Evolutionary conservation across 352 stramenopile species (phyloP).

Genomic region (Peronospora belbahrii): DNA sequence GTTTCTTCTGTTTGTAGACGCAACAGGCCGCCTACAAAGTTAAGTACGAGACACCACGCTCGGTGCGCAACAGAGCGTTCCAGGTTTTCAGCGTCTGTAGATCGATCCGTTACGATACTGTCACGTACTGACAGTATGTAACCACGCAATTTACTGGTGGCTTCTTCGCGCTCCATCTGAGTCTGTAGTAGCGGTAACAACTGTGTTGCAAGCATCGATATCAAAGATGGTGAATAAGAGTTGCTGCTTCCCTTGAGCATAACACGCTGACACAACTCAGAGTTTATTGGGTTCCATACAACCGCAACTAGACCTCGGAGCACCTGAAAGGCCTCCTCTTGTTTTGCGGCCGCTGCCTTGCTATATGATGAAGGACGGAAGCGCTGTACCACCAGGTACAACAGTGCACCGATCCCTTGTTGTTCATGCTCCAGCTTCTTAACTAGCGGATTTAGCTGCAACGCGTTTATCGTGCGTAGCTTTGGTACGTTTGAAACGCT

Average conservation of each 20-base stretch:
- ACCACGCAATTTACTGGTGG: constrained; percentile 21
- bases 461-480: constrained; percentile 27
- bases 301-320: constrained; percentile 39
- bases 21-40: constrained; percentile 36
- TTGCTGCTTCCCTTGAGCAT: constrained; percentile 21
- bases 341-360: constrained; percentile 19
- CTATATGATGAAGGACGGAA: constrained; percentile 29
- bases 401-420: constrained; percentile 37
- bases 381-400: constrained; percentile 43
- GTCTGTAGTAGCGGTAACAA: constrained; percentile 36
- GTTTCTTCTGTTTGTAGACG: constrained; percentile 18
- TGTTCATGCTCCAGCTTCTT: constrained; percentile 46
- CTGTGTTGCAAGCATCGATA: constrained; percentile 44
- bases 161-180: constrained; percentile 37
- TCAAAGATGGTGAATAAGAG: constrained; percentile 17
- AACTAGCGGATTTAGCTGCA: constrained; percentile 38
- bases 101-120: not conserved
- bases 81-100: constrained; percentile 7
- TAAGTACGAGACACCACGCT: constrained; percentile 55
- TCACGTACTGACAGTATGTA: constrained; percentile 19
- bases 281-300: constrained; percentile 47
- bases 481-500: constrained; percentile 16
- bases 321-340: constrained; percentile 37
- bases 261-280: constrained; percentile 41
- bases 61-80: constrained; percentile 37